Evolutionary conservation across 768 basidiomycete genomes (phyloP).

Genomic region (Rhizopogon vinicolor): DNA sequence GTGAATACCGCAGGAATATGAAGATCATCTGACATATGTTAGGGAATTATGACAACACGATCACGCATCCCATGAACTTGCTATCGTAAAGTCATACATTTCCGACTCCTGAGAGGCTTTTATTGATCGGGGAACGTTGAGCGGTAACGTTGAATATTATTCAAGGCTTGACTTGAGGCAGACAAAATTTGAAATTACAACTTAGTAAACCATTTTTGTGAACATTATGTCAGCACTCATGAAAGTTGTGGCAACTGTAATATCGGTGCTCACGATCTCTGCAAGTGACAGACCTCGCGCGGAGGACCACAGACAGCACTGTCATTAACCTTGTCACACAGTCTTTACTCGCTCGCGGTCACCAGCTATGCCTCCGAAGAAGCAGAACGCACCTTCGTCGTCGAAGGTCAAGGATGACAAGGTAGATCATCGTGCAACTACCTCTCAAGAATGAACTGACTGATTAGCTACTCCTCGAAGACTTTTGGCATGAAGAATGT

Average conservation of each 20-base stretch:
- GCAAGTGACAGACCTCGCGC: not conserved
- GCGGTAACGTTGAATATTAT: too few relatives aligned
- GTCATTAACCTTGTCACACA: constrained; percentile 2
- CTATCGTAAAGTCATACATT: too few relatives aligned
- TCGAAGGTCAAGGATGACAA: constrained; percentile 82
- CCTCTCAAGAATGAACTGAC: constrained; percentile 19
- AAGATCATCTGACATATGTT: too few relatives aligned
- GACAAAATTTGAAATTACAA: not conserved
- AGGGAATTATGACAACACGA: too few relatives aligned
- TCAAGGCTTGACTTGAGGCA: too few relatives aligned
- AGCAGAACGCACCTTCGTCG: constrained; percentile 49
- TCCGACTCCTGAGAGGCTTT: too few relatives aligned
- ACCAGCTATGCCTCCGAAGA: constrained; percentile 73
- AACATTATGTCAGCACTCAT: not conserved
- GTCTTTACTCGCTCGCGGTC: not conserved
- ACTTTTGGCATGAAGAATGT: constrained; percentile 91
- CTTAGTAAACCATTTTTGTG: not conserved
- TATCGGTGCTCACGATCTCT: not conserved
- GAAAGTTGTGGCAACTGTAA: not conserved
- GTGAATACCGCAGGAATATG: too few relatives aligned
- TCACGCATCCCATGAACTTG: too few relatives aligned
- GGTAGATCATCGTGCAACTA: constrained; percentile 35
- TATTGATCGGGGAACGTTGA: too few relatives aligned
- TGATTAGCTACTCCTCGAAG: constrained; percentile 37
- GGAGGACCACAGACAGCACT: not conserved